A percentile compares a stretch with the other conserved stretches of the same genome.
Conservation (phyloP, 2,329 filamentous ascomycete genomes). For the Bipolaris zeicola region DNA sequence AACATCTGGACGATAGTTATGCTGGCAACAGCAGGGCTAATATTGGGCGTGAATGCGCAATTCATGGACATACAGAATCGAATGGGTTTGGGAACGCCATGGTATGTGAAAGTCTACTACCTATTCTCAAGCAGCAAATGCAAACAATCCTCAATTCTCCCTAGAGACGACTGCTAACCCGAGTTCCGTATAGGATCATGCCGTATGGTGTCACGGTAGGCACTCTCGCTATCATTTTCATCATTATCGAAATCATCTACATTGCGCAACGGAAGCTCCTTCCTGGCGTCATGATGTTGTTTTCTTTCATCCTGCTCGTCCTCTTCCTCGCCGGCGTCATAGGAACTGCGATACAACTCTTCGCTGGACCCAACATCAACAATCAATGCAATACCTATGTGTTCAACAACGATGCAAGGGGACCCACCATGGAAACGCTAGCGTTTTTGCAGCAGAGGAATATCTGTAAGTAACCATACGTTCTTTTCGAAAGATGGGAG, state of each 20-base stretch:
- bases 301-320: slow-evolving; percentile 66
- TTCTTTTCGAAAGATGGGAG: neutral
- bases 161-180: slow-evolving; percentile 9
- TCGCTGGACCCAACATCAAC: slow-evolving; percentile 63
- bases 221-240: slow-evolving; percentile 62
- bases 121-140: neutral
- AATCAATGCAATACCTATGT: slow-evolving; percentile 65
- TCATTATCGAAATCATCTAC: slow-evolving; percentile 63
- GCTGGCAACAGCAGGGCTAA: slow-evolving; percentile 61
- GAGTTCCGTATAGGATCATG: slow-evolving; percentile 59
- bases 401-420: slow-evolving; percentile 52
- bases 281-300: slow-evolving; percentile 64
- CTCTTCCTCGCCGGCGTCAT: slow-evolving; percentile 67
- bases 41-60: slow-evolving; percentile 65
- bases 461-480: slow-evolving; percentile 57
- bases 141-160: neutral
- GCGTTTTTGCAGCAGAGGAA: slow-evolving; percentile 67
- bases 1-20: slow-evolving; percentile 70
- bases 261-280: slow-evolving; percentile 62
- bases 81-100: slow-evolving; percentile 63
- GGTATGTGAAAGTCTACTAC: slow-evolving; percentile 52
- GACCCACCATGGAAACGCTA: slow-evolving; percentile 60
- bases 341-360: slow-evolving; percentile 67
- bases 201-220: slow-evolving; percentile 66
- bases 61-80: slow-evolving; percentile 65